Conservation (phyloP, 768 basidiomycete species). For the Lactarius deliciosus region DNA sequence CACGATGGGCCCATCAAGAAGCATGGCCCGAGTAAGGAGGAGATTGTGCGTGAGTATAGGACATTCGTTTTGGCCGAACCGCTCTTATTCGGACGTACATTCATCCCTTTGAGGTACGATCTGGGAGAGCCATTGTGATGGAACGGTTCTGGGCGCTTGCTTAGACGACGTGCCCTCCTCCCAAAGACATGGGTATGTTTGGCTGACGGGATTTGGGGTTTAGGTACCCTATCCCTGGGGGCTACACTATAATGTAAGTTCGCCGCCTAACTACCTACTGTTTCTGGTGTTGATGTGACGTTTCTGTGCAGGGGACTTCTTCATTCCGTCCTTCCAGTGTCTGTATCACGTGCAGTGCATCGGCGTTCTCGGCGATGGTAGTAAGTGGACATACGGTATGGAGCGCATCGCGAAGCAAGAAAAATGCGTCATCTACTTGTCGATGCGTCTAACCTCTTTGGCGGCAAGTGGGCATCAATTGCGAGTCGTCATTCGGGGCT, state of each 20-base stretch:
- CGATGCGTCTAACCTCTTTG: no score
- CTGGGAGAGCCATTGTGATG: not conserved
- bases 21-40: constrained; percentile 10
- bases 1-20: not conserved
- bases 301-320: constrained; percentile 43
- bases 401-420: no score
- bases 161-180: not conserved
- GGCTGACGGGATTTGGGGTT: not conserved
- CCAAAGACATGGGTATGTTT: not conserved
- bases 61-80: not conserved
- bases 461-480: no score
- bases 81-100: not conserved
- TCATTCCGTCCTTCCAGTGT: constrained; percentile 36
- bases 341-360: constrained; percentile 48
- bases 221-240: constrained; percentile 6
- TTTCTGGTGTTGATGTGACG: not conserved
- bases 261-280: no score
- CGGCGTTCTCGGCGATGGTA: constrained; percentile 52
- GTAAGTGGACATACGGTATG: constrained; percentile 52
- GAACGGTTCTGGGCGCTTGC: not conserved
- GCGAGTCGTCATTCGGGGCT: no score
- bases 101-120: not conserved
- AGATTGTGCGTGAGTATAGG: constrained; percentile 14
- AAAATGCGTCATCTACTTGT: no score
- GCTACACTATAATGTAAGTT: constrained; percentile 4